Percentiles rank a stretch among this genome's conserved stretches.
These are phyloP conservation scores for Saccharomyces hybrid DNA, from an alignment of 1,139 yeast genomes.

Conservation along the genomic window DNA sequence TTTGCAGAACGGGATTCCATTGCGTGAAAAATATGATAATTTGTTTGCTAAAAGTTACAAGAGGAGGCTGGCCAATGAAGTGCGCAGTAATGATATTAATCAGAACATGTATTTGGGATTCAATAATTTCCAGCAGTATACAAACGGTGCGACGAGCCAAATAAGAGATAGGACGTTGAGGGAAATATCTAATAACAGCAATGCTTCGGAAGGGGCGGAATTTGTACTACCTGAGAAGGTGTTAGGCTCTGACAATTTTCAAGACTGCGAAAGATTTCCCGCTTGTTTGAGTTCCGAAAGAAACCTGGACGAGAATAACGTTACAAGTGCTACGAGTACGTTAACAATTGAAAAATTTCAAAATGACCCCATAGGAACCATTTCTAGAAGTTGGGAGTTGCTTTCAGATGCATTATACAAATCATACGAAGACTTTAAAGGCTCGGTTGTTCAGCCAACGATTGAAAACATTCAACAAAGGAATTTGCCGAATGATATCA, in stretches of 20 bases:
- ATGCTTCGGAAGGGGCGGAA: background rate
- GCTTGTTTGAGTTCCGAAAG: background rate
- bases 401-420: conserved; percentile 75
- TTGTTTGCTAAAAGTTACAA: background rate
- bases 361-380: conserved; percentile 75
- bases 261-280: background rate
- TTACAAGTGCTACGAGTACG: background rate
- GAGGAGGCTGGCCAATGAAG: background rate
- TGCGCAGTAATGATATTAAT: background rate
- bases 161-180: background rate
- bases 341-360: conserved; percentile 53
- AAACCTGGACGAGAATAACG: background rate
- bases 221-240: background rate
- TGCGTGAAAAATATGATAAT: background rate
- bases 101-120: background rate
- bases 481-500: conserved; percentile 69
- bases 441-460: conserved; percentile 82
- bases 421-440: conserved; percentile 76
- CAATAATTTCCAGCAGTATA: background rate
- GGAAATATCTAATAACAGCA: background rate
- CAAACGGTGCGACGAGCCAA: background rate
- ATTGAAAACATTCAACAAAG: conserved; percentile 70
- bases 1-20: background rate
- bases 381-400: conserved; percentile 90
- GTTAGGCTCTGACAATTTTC: background rate